Evolutionary conservation across 176 grass and related monocot genomes (phyloP).

Genomic region (Secale cereale): DNA sequence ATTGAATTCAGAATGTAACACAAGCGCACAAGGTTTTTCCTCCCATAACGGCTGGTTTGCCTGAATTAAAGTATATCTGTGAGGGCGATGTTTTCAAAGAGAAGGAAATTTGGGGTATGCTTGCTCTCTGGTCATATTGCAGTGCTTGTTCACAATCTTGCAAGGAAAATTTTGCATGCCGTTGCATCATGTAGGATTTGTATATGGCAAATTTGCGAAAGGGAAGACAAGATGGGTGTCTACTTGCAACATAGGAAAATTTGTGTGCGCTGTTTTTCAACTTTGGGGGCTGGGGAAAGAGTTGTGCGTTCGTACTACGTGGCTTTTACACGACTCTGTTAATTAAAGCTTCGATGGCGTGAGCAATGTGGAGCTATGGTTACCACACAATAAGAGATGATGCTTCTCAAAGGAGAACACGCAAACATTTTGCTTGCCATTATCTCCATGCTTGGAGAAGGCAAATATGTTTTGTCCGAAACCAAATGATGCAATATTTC

Average conservation of each 20-base stretch:
- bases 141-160: not conserved
- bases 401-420: not conserved
- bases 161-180: too few relatives aligned
- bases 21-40: not conserved
- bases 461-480: not conserved
- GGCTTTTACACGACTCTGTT: not conserved
- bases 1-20: too few relatives aligned
- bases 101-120: not conserved
- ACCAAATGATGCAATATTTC: too few relatives aligned
- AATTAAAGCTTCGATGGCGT: not conserved
- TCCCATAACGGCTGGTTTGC: too few relatives aligned
- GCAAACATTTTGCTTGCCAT: not conserved
- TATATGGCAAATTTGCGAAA: not conserved
- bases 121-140: not conserved
- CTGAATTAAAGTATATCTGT: not conserved
- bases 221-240: not conserved
- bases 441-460: not conserved
- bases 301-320: not conserved
- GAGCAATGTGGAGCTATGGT: not conserved
- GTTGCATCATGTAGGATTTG: not conserved
- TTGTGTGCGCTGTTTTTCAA: not conserved
- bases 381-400: not conserved
- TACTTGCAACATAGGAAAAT: not conserved
- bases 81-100: too few relatives aligned
- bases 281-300: not conserved